Evolutionary conservation across 2,329 filamentous ascomycete species (phyloP), one percentile per base, ranked within the genome.

Genomic region (Tolypocladium amazonense): DNA sequence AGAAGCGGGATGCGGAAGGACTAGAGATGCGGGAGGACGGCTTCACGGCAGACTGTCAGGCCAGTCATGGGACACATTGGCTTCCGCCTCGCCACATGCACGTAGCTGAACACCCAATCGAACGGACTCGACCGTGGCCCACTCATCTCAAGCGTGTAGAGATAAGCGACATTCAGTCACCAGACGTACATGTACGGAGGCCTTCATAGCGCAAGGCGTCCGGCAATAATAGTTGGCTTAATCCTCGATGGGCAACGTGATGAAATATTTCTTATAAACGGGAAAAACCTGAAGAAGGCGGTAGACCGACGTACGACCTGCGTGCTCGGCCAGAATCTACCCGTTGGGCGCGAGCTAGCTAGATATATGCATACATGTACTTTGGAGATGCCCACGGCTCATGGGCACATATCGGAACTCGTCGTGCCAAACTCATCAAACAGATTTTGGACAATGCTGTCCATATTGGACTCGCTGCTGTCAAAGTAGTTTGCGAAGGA

Each of bases 361-460:
- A n/a, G n/a, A n/a, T n/a, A n/a, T n/a, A n/a, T n/a, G n/a, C n/a
- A n/a, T n/a, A n/a, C n/a, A n/a, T n/a, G n/a, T n/a, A 27, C 18
- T 4, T 6, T 15, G 18, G 27, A 12, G 30, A 1, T 35, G 47
- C 27, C 2, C 50, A 35, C 27, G 50, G 30, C 20, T 23, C 20
- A 35, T 8, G 50, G 18, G 12, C 30, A 23, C 30, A 54, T 37
- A 33, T 27, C 14, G n/a, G 7, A 8, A 15, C 11, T 33, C 5
- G 50, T n/a, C 15, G 58, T 18, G 33, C 39, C 37, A 15, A 39
- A 59, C 15, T 72, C 72, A 25, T 74, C 70, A n/a, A 74, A 74
- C 2, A 74, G 58, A 23, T 68, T 68, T 14, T 68, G 68, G 57
- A 74, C 70, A 37, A 73, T 72, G 0, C 60, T 66, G 30, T 74